Evolutionary conservation across 805 yeast species (phyloP).

Genomic region (Pichia sporocuriosa): DNA sequence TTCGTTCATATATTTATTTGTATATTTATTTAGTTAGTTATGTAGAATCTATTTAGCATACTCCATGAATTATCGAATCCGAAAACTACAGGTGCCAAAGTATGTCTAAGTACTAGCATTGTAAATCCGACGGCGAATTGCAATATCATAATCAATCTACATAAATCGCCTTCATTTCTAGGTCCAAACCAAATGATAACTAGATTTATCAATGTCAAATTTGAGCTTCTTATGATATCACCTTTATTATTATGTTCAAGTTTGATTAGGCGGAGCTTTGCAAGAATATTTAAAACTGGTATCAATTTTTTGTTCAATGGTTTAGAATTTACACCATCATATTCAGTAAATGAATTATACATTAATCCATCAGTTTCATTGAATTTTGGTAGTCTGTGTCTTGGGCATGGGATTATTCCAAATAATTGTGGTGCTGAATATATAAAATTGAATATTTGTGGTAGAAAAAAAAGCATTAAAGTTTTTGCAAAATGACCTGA

Average conservation of each 20-base stretch:
- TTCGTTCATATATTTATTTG: no score
- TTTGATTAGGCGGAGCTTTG: slow-evolving; percentile 42
- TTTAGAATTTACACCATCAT: slow-evolving; percentile 31
- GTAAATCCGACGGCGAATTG: slow-evolving; percentile 63
- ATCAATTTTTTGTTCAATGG: slow-evolving; percentile 22
- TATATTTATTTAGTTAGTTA: not conserved
- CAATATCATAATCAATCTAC: slow-evolving; percentile 47
- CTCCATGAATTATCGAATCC: slow-evolving; percentile 74
- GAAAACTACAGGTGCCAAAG: slow-evolving; percentile 77
- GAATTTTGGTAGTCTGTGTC: slow-evolving; percentile 86
- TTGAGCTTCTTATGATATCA: slow-evolving; percentile 46
- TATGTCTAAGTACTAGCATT: slow-evolving; percentile 70
- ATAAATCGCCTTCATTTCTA: slow-evolving; percentile 71
- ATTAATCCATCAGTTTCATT: slow-evolving; percentile 61
- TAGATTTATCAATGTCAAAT: slow-evolving; percentile 83
- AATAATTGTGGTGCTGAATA: slow-evolving; percentile 92
- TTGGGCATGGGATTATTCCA: slow-evolving; percentile 83
- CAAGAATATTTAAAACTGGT: slow-evolving; percentile 39
- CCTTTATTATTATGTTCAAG: slow-evolving; percentile 27
- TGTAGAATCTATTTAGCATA: slow-evolving; percentile 27
- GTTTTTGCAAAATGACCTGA: slow-evolving; percentile 96
- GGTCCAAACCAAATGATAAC: slow-evolving; percentile 86
- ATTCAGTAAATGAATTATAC: slow-evolving; percentile 60
- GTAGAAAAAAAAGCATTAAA: slow-evolving; percentile 73
- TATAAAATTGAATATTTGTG: slow-evolving; percentile 84